Evolutionary conservation across 441 rosid genomes (phyloP).

Genomic region (Hypseocharis bilobata): DNA sequence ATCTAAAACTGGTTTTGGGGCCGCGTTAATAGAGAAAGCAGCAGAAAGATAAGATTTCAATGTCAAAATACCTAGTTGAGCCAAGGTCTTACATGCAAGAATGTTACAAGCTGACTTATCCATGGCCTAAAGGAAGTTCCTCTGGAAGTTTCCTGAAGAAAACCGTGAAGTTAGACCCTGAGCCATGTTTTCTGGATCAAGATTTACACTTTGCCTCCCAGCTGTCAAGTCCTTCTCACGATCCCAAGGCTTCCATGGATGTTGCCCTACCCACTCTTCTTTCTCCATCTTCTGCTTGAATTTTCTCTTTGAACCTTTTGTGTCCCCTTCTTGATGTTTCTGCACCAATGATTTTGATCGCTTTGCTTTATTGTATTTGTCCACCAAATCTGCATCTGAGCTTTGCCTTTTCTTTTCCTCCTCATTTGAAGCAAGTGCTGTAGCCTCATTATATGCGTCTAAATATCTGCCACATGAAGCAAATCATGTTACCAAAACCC

Average conservation of each 20-base stretch:
- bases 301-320: slow-evolving; percentile 45
- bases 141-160: slow-evolving; percentile 65
- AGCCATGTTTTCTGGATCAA: slow-evolving; percentile 59
- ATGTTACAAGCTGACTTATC: too few relatives aligned
- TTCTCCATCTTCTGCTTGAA: slow-evolving; percentile 43
- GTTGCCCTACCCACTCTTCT: slow-evolving; percentile 75
- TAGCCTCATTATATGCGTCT: slow-evolving; percentile 72
- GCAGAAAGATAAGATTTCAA: too few relatives aligned
- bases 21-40: too few relatives aligned
- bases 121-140: slow-evolving; percentile 65
- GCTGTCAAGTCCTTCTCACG: slow-evolving; percentile 74
- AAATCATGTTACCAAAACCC: neutral
- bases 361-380: slow-evolving; percentile 72
- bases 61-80: too few relatives aligned
- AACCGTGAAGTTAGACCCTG: slow-evolving; percentile 67
- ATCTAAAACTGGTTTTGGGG: too few relatives aligned
- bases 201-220: slow-evolving; percentile 58
- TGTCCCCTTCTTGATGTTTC: slow-evolving; percentile 56
- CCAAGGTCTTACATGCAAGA: too few relatives aligned
- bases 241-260: slow-evolving; percentile 99
- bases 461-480: slow-evolving; percentile 43
- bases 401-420: slow-evolving; percentile 37
- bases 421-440: slow-evolving; percentile 67
- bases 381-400: slow-evolving; percentile 74
- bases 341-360: slow-evolving; percentile 73